Percentiles rank a stretch among this genome's conserved stretches.
These are phyloP conservation scores for Glaciozyma antarctica DNA, from an alignment of 768 basidiomycete species.

Conservation along the genomic window DNA sequence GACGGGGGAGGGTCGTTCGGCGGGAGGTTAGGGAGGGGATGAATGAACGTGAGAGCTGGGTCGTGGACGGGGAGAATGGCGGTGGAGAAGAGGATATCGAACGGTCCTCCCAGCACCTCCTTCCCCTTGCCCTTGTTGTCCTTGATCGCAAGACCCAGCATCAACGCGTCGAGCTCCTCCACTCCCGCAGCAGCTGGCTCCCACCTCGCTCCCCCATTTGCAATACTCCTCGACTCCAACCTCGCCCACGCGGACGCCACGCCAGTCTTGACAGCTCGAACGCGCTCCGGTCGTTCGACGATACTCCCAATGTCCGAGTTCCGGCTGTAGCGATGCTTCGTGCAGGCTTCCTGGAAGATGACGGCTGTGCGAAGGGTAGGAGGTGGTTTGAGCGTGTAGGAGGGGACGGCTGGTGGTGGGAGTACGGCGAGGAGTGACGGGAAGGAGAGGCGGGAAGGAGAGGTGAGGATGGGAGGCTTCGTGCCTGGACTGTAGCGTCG, in stretches of 20 bases:
- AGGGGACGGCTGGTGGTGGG: too few relatives aligned
- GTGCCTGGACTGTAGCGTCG: too few relatives aligned
- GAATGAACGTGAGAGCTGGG: constrained; percentile 28
- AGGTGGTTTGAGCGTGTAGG: too few relatives aligned
- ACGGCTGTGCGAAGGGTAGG: constrained; percentile 1
- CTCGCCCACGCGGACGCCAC: constrained; percentile 69
- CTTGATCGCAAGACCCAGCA: neutral
- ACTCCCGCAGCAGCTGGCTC: constrained; percentile 2
- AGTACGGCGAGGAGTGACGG: too few relatives aligned
- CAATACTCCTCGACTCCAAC: constrained; percentile 41
- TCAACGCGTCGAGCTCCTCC: constrained; percentile 10
- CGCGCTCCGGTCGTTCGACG: constrained; percentile 82
- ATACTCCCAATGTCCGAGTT: constrained; percentile 62
- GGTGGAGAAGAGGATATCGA: constrained; percentile 29
- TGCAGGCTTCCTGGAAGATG: constrained; percentile 24
- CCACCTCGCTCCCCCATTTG: constrained; percentile 47
- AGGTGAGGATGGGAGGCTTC: too few relatives aligned
- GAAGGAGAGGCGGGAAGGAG: too few relatives aligned
- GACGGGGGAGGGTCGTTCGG: neutral
- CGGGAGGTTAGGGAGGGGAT: constrained; percentile 17
- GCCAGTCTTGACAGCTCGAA: constrained; percentile 73
- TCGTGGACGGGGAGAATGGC: constrained; percentile 14
- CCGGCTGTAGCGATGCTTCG: constrained; percentile 49
- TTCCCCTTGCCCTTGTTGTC: neutral
- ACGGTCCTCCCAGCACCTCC: constrained; percentile 18